Base-by-base conservation (phyloP, 2,329 filamentous ascomycete species). In the Fusarium pseudocircinatum region DNA sequence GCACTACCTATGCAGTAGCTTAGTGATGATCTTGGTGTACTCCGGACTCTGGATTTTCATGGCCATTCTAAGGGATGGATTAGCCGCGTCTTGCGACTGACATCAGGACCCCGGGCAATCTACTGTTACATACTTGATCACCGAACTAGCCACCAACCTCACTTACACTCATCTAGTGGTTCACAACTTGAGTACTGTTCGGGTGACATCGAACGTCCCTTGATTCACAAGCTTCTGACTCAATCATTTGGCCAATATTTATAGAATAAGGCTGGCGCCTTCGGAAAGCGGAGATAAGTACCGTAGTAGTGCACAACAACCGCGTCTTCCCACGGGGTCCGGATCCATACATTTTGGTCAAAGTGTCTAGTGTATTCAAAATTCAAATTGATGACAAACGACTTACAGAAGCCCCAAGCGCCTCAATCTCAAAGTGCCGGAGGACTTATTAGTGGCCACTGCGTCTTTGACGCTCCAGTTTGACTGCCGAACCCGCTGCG, bases 401-500 rank as follows among this genome's bases (percentile, higher is more conserved):
- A 32, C 34, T 36, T 37, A 24, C 46, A 68, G 36, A 40, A 44
- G 40, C 39, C 36, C 60, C 44, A 28, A 36, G 16, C 42, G n/a
- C 57, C 40, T 57, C 40, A 54, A 47, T 50, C 34, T 53, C 44
- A 63, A 58, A 28, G 42, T 68, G 44, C 37, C 44, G 67, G 53
- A 52, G 64, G 28, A 28, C 50, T 54, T 52, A 22, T 36, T 40
- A 44, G 43, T 56, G 56, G 39, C 62, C 42, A 39, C 61, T 57
- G 58, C 37, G 52, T 43, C 37, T n/a, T 54, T 42, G 63, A 43
- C 49, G 40, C 42, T 60, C 54, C 47, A 60, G 32, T 46, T 46
- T 34, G 63, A 73, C 71, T 74, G 59, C 71, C 71, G 62, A 72
- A 56, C 59, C 34, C 67, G 50, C 67, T 67, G 46, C 61, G 26